phyloP scores from a whole-genome alignment of 495 filamentous ascomycete species.

The Xylaria intraflava region DNA sequence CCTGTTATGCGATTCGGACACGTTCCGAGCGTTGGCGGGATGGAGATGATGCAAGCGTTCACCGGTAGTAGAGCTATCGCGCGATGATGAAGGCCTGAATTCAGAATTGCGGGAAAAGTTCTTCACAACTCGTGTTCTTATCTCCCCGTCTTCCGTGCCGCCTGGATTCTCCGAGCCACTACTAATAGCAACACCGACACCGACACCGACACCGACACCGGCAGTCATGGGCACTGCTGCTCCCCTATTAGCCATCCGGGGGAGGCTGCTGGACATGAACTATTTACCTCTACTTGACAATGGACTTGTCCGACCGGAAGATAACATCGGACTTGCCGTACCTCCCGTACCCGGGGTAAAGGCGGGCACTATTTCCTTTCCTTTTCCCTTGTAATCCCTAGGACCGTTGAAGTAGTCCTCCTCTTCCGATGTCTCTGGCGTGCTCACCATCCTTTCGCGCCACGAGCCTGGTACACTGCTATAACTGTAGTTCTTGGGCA shows the following conservation, averaged over 20 bases:
- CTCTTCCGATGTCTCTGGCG: constrained; percentile 9
- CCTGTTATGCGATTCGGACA: constrained; percentile 11
- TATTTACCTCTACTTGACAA: constrained; percentile 16
- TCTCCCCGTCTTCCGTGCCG: constrained; percentile 16
- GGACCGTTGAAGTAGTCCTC: constrained; percentile 10
- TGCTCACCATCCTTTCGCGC: constrained; percentile 15
- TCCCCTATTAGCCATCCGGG: constrained; percentile 12
- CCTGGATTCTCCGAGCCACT: constrained; percentile 10
- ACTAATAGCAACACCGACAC: constrained; percentile 5
- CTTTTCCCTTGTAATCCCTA: constrained; percentile 20
- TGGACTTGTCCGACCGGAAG: constrained; percentile 11
- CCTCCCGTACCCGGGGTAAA: constrained; percentile 4
- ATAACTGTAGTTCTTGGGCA: constrained; percentile 39
- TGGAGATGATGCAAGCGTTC: constrained; percentile 12
- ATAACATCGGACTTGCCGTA: constrained; percentile 6
- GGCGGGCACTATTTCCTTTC: constrained; percentile 10
- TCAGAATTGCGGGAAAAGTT: constrained; percentile 7
- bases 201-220: constrained; percentile 5
- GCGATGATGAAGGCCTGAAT: constrained; percentile 1
- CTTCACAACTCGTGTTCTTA: constrained; percentile 7
- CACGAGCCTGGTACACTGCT: constrained; percentile 30
- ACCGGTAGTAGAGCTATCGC: constrained; percentile 7
- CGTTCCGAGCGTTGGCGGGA: constrained; percentile 12
- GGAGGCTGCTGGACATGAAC: constrained; percentile 10
- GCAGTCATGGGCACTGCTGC: constrained; percentile 12